These are phyloP conservation scores for Diaporthe aspalathi DNA, from an alignment of 2,329 filamentous ascomycete species.

Conservation along the genomic window DNA sequence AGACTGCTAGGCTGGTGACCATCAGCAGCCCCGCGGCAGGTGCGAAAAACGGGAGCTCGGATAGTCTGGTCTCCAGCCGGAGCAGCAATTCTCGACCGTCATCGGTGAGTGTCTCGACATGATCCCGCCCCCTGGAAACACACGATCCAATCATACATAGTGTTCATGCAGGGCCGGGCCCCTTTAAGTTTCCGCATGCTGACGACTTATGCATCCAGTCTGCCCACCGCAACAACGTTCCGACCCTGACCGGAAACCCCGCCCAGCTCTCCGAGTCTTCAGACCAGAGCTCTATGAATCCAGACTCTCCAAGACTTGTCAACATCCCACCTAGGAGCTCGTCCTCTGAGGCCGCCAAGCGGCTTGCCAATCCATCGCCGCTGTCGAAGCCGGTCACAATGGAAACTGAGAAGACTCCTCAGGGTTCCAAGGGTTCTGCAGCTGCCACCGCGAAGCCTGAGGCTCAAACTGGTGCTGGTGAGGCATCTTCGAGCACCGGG, in stretches of 20 bases:
- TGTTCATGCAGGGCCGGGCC: slow-evolving; percentile 6
- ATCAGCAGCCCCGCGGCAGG: slow-evolving; percentile 50
- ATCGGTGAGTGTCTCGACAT: slow-evolving; percentile 68
- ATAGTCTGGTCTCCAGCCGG: slow-evolving; percentile 70
- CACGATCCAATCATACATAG: slow-evolving; percentile 59
- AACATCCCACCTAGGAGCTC: slow-evolving; percentile 72
- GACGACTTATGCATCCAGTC: slow-evolving; percentile 64
- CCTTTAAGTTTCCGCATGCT: slow-evolving; percentile 53
- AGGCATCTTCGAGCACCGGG: slow-evolving; percentile 48
- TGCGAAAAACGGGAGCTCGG: slow-evolving; percentile 68
- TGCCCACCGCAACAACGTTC: slow-evolving; percentile 66
- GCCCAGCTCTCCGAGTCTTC: slow-evolving; percentile 57
- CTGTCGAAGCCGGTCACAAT: slow-evolving; percentile 78
- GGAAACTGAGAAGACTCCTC: slow-evolving; percentile 63
- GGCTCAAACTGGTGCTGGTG: slow-evolving; percentile 30
- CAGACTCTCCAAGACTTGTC: slow-evolving; percentile 66
- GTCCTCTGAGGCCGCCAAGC: slow-evolving; percentile 74
- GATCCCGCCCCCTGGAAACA: slow-evolving; percentile 39
- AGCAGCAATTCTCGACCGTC: slow-evolving; percentile 70
- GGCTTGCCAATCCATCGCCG: slow-evolving; percentile 75
- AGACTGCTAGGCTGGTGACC: slow-evolving; percentile 50
- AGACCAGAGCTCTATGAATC: slow-evolving; percentile 60
- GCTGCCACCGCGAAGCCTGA: slow-evolving; percentile 48
- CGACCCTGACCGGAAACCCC: slow-evolving; percentile 65
- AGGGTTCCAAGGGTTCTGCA: slow-evolving; percentile 47